A percentile compares a stretch with the other conserved stretches of the same genome.
Evolutionary conservation across 139 green algal genomes (phyloP).

Genomic region (Tetraselmis striata): DNA sequence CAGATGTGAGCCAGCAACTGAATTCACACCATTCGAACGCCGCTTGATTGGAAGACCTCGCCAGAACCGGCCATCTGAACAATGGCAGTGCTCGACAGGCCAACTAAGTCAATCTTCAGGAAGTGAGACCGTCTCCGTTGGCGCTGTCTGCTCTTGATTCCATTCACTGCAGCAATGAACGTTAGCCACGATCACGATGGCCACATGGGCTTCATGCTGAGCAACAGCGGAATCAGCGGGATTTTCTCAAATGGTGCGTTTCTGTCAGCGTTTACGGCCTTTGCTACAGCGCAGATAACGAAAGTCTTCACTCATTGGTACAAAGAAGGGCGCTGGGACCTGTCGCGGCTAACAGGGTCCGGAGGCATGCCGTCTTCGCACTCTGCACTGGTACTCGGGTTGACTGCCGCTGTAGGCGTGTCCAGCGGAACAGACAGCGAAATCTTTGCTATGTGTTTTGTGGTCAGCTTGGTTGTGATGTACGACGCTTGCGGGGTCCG

Average conservation of each 20-base stretch:
- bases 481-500: slow-evolving; percentile 52
- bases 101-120: too few relatives aligned
- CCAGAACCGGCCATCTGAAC: too few relatives aligned
- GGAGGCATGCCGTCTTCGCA: slow-evolving; percentile 74
- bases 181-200: background rate
- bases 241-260: slow-evolving; percentile 16
- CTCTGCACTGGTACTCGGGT: slow-evolving; percentile 56
- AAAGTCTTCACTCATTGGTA: slow-evolving; percentile 68
- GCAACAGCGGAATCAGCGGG: background rate
- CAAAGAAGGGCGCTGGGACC: slow-evolving; percentile 39
- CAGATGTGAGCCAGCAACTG: too few relatives aligned
- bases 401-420: slow-evolving; percentile 61
- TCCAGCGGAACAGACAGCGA: slow-evolving; percentile 42
- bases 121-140: too few relatives aligned
- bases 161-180: too few relatives aligned
- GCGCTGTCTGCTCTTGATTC: too few relatives aligned
- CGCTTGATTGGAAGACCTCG: too few relatives aligned
- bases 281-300: slow-evolving; percentile 56
- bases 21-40: too few relatives aligned
- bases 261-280: slow-evolving; percentile 59
- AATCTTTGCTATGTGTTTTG: slow-evolving; percentile 63
- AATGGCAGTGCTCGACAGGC: too few relatives aligned
- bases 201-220: background rate
- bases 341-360: slow-evolving; percentile 33
- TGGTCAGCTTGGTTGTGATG: slow-evolving; percentile 61